These are phyloP conservation scores for Chytriomyces sp. DNA, from an alignment of 192 early-diverging fungal genomes.

Conservation along the genomic window DNA sequence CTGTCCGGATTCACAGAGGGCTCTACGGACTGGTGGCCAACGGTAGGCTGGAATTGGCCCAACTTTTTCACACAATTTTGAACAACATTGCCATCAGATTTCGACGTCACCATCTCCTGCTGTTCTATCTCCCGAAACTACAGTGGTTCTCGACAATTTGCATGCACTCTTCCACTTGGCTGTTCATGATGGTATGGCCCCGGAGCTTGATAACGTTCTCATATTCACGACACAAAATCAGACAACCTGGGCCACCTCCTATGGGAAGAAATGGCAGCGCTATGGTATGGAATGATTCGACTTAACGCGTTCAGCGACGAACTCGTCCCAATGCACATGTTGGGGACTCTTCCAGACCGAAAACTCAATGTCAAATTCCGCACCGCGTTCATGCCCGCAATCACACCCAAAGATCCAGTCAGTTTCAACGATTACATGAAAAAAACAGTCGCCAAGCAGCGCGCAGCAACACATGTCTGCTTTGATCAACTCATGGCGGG, in stretches of 20 bases:
- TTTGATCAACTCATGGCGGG: constrained; percentile 41
- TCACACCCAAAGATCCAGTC: constrained; percentile 26
- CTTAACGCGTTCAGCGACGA: constrained; percentile 31
- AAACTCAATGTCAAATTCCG: constrained; percentile 28
- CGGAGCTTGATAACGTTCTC: not conserved
- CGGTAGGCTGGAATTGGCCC: not conserved
- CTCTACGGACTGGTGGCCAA: constrained; percentile 13
- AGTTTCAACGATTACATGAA: constrained; percentile 24
- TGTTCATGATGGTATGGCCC: not conserved
- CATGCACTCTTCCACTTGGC: constrained; percentile 41
- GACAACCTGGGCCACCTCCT: constrained; percentile 42
- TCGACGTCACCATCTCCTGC: constrained; percentile 6
- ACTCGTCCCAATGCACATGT: constrained; percentile 16
- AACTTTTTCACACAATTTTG: not conserved
- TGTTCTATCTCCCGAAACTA: constrained; percentile 9
- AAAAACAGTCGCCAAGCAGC: not conserved
- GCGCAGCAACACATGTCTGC: constrained; percentile 18
- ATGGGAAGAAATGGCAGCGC: constrained; percentile 40
- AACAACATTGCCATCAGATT: not conserved
- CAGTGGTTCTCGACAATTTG: constrained; percentile 3
- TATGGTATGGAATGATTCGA: constrained; percentile 40
- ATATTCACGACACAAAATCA: not conserved
- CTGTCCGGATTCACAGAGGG: constrained; percentile 30
- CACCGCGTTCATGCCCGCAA: constrained; percentile 29
- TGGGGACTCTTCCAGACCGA: constrained; percentile 24